A percentile compares a stretch with the other conserved stretches of the same genome.
These are phyloP conservation scores for Coemansia sp. DNA, from an alignment of 192 early-diverging fungal species.

Conservation along the genomic window DNA sequence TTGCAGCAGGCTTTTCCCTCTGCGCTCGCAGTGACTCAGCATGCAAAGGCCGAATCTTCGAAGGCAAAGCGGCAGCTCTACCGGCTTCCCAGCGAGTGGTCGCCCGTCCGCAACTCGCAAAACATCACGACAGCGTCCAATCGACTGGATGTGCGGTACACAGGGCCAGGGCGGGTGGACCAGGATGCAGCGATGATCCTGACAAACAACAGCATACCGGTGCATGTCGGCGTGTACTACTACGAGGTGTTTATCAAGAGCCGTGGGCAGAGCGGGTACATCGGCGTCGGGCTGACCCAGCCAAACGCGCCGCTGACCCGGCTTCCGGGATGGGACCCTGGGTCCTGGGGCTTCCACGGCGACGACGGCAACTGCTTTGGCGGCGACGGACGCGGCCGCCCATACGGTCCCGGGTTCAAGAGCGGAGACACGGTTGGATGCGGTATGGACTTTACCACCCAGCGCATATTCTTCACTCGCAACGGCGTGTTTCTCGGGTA, in stretches of 20 bases:
- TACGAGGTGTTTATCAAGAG: slow-evolving; percentile 82
- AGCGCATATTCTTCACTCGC: slow-evolving; percentile 84
- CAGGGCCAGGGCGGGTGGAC: slow-evolving; percentile 70
- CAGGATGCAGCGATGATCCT: slow-evolving; percentile 79
- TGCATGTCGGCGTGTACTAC: slow-evolving; percentile 88
- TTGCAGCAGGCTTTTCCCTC: not conserved
- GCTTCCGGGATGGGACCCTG: slow-evolving; percentile 87
- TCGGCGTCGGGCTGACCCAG: slow-evolving; percentile 87
- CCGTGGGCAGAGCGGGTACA: slow-evolving; percentile 89
- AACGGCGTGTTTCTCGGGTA: slow-evolving; percentile 76
- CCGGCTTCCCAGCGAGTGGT: slow-evolving; percentile 38
- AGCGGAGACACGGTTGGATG: slow-evolving; percentile 96
- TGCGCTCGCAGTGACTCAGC: not conserved
- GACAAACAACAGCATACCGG: slow-evolving; percentile 78
- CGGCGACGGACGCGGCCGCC: slow-evolving; percentile 69
- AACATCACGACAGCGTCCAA: slow-evolving; percentile 35
- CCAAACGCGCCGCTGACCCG: slow-evolving; percentile 57
- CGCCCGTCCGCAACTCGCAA: slow-evolving; percentile 7
- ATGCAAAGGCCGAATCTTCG: not conserved
- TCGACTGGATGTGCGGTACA: slow-evolving; percentile 31
- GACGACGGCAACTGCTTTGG: slow-evolving; percentile 89
- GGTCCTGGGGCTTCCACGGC: slow-evolving; percentile 96
- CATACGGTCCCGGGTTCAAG: slow-evolving; percentile 85
- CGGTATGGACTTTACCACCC: slow-evolving; percentile 79
- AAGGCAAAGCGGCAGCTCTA: not conserved